Evolutionary conservation across 805 yeast species (phyloP).

Genomic region (Metschnikowia baotianmanensis): DNA sequence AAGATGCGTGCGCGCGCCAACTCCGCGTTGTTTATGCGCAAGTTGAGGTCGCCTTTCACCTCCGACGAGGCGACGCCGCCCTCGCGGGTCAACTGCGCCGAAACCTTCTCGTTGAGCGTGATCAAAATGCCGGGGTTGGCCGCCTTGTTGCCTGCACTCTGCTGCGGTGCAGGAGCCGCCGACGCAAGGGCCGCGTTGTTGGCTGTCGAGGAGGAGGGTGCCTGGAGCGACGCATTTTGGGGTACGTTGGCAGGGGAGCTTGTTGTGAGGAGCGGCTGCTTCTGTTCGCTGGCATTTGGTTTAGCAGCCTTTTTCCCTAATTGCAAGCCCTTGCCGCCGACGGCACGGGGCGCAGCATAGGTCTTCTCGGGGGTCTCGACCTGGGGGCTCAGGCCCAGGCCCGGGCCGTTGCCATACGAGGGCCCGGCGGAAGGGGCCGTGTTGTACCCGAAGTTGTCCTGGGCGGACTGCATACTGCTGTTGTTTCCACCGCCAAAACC

Average conservation of each 20-base stretch:
- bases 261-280: slow-evolving; percentile 24
- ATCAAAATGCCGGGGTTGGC: slow-evolving; percentile 77
- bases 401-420: slow-evolving; percentile 9
- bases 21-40: slow-evolving; percentile 77
- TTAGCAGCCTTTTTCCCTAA: slow-evolving; percentile 55
- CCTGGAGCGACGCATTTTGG: slow-evolving; percentile 19
- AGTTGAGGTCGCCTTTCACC: slow-evolving; percentile 85
- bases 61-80: slow-evolving; percentile 71
- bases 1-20: slow-evolving; percentile 65
- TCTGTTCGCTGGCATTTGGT: slow-evolving; percentile 24
- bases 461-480: slow-evolving; percentile 1
- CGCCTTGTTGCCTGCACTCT: slow-evolving; percentile 24
- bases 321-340: slow-evolving; percentile 69
- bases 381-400: slow-evolving; percentile 3
- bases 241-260: slow-evolving; percentile 4
- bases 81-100: slow-evolving; percentile 79
- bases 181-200: slow-evolving; percentile 13
- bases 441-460: slow-evolving; percentile 14
- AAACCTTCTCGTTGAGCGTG: slow-evolving; percentile 70
- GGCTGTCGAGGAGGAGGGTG: slow-evolving; percentile 25
- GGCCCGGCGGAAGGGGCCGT: slow-evolving; percentile 19
- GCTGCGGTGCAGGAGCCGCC: slow-evolving; percentile 23
- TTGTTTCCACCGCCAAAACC: slow-evolving; percentile 7
- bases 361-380: slow-evolving; percentile 31
- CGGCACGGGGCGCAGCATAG: slow-evolving; percentile 10